Evolutionary conservation across 2,329 filamentous ascomycete species (phyloP).

Genomic region (Colletotrichum acutatum): DNA sequence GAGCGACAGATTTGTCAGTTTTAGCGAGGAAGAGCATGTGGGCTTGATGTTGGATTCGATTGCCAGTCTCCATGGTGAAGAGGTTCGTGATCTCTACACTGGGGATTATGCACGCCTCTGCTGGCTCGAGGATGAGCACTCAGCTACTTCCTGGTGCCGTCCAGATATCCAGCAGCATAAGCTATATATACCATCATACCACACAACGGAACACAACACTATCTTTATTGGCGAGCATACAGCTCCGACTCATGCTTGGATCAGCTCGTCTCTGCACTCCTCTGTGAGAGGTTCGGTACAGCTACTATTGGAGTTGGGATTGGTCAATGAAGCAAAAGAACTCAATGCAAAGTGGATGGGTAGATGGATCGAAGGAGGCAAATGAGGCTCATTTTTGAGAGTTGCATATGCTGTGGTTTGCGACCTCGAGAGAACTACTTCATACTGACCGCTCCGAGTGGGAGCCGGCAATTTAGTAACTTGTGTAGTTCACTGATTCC

Average conservation of each 20-base stretch:
- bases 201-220: constrained; percentile 45
- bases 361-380: constrained; percentile 34
- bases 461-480: no score
- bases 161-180: constrained; percentile 46
- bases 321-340: constrained; percentile 40
- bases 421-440: no score
- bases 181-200: constrained; percentile 46
- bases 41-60: constrained; percentile 72
- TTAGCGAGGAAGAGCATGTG: constrained; percentile 64
- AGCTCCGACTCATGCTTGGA: constrained; percentile 47
- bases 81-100: constrained; percentile 41
- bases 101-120: constrained; percentile 46
- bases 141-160: constrained; percentile 43
- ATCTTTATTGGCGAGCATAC: constrained; percentile 50
- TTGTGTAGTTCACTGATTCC: no score
- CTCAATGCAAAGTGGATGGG: constrained; percentile 41
- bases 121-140: constrained; percentile 45
- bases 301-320: constrained; percentile 40
- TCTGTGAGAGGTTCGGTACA: constrained; percentile 44
- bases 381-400: no score
- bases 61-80: constrained; percentile 70
- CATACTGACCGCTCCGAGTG: not conserved
- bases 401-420: not conserved
- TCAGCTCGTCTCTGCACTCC: constrained; percentile 44
- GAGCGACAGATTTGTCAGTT: constrained; percentile 50